phyloP scores from a whole-genome alignment of 1,139 yeast species.

The Blastobotrys malaysiensis region DNA sequence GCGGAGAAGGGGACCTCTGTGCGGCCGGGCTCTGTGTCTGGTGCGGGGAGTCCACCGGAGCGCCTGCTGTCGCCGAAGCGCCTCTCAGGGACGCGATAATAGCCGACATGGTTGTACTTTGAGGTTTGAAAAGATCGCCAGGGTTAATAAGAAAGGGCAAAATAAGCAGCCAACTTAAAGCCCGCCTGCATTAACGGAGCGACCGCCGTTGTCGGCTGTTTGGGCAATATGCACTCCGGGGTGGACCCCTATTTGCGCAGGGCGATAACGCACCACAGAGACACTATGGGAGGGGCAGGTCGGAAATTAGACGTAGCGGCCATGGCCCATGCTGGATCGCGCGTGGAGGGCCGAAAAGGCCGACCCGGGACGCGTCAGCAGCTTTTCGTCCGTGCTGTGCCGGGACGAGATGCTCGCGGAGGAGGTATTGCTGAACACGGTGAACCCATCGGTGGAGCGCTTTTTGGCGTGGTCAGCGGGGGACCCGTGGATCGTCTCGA shows the following conservation, averaged over 20 bases:
- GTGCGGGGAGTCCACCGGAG: background rate
- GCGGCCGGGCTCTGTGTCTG: background rate
- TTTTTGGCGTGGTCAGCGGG: constrained; percentile 10
- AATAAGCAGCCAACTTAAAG: background rate
- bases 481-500: constrained; percentile 22
- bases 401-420: background rate
- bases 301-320: constrained; percentile 16
- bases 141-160: background rate
- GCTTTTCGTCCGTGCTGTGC: background rate
- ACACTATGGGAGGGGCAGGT: too few relatives aligned
- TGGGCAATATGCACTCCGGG: background rate
- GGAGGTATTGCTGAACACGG: background rate
- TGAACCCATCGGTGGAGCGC: background rate
- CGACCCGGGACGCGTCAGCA: constrained; percentile 20
- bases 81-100: background rate
- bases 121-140: background rate
- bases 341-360: constrained; percentile 25
- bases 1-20: background rate
- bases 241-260: too few relatives aligned
- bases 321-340: constrained; percentile 24
- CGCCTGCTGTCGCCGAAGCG: background rate
- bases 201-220: background rate
- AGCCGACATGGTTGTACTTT: background rate
- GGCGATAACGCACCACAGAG: background rate
- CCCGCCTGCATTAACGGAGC: background rate